Conservation (phyloP, 2,329 filamentous ascomycete species). For the Stenocarpella maydis region DNA sequence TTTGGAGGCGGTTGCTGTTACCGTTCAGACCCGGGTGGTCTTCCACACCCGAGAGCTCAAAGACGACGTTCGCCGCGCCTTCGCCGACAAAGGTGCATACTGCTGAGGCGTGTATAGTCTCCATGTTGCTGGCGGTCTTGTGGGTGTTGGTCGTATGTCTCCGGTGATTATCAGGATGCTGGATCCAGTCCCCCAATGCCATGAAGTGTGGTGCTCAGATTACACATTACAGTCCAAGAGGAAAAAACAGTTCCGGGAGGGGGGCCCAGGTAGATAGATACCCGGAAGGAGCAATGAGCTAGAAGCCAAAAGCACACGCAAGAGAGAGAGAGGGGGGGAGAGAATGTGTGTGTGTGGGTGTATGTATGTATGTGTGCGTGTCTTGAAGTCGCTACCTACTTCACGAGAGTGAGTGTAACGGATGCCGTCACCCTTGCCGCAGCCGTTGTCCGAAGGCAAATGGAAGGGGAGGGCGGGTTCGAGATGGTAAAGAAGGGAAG, state of each 20-base stretch:
- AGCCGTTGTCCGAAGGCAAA: constrained; percentile 1
- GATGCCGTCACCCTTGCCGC: constrained; percentile 28
- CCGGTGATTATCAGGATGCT: constrained; percentile 18
- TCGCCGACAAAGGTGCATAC: constrained; percentile 61
- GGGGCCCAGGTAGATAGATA: background rate
- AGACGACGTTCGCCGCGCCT: constrained; percentile 81
- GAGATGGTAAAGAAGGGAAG: constrained; percentile 22
- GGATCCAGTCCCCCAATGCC: constrained; percentile 2
- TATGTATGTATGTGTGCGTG: background rate
- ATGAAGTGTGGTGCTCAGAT: constrained; percentile 10
- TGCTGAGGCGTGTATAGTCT: constrained; percentile 23
- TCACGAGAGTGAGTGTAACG: background rate
- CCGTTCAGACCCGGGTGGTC: constrained; percentile 30
- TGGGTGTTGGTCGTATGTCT: background rate
- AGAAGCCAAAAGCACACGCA: background rate
- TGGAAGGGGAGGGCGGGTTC: background rate
- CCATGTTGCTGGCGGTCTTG: constrained; percentile 19
- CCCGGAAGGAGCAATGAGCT: background rate
- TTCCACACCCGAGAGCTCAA: constrained; percentile 55
- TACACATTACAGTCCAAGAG: constrained; percentile 27
- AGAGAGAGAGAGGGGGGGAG: too few relatives aligned
- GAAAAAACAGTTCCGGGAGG: background rate
- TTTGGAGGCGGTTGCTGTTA: background rate
- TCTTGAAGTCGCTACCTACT: constrained; percentile 29
- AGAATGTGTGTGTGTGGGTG: background rate